Evolutionary conservation across 331 rosid species (phyloP).

Genomic region (Rosa hybrid): DNA sequence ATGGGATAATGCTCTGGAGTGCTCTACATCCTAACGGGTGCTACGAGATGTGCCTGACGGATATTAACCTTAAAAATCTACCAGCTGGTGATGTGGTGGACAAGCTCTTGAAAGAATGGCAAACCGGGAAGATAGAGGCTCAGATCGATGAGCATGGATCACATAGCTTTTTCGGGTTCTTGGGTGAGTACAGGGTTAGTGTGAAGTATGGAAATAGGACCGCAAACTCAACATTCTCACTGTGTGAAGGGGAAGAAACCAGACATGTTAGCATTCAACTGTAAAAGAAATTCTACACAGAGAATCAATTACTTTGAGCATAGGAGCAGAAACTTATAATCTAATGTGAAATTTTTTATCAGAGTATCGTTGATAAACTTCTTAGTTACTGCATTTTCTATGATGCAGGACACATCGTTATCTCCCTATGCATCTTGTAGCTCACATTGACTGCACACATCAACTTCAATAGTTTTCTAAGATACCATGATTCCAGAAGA

Average conservation of each 20-base stretch:
- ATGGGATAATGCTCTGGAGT: conserved; percentile 89
- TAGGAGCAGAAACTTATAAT: not conserved
- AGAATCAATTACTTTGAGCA: too few relatives aligned
- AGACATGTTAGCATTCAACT: conserved; percentile 58
- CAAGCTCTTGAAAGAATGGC: conserved; percentile 77
- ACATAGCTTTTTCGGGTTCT: conserved; percentile 75
- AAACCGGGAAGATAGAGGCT: conserved; percentile 44
- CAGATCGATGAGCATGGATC: conserved; percentile 64
- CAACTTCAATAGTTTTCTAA: too few relatives aligned
- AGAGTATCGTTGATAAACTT: not conserved
- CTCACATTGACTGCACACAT: not conserved
- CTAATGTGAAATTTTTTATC: not conserved
- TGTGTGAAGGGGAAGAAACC: conserved; percentile 64
- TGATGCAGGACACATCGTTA: not conserved
- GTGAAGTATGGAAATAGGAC: conserved; percentile 47
- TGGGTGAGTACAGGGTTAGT: conserved; percentile 63
- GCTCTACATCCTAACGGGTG: conserved; percentile 81
- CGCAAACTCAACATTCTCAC: conserved; percentile 55
- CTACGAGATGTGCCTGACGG: conserved; percentile 86
- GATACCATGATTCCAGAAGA: too few relatives aligned
- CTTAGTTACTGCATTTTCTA: not conserved
- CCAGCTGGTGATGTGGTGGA: conserved; percentile 84
- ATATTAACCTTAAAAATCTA: conserved; percentile 57
- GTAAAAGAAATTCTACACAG: conserved; percentile 1
- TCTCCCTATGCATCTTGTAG: not conserved